phyloP scores from a whole-genome alignment of 768 basidiomycete species.

The Leccinum obscurum region DNA sequence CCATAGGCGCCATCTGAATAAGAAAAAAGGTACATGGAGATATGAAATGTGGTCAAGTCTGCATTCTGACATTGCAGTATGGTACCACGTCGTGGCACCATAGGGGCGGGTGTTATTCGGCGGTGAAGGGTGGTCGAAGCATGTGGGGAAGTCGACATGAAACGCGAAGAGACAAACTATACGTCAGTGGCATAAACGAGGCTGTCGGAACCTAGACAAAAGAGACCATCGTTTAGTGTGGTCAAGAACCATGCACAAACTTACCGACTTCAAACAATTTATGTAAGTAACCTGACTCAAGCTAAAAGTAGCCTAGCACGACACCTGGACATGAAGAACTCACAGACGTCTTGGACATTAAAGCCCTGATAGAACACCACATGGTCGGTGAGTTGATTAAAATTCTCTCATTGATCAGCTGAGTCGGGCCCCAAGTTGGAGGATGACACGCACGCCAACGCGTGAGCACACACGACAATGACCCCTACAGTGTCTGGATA shows the following conservation, averaged over 20 bases:
- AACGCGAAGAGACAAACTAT: constrained; percentile 17
- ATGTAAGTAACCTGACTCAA: not conserved
- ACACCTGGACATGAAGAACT: constrained; percentile 8
- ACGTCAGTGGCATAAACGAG: constrained; percentile 20
- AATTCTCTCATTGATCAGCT: constrained; percentile 14
- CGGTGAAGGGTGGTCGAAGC: constrained; percentile 24
- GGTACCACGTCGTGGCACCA: constrained; percentile 2
- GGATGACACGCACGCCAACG: constrained; percentile 3
- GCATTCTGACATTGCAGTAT: constrained; percentile 1
- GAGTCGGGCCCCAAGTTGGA: not conserved
- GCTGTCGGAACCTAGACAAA: constrained; percentile 6
- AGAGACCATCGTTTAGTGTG: constrained; percentile 10
- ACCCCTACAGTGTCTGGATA: constrained; percentile 1
- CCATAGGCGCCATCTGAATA: not conserved
- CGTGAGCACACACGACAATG: not conserved
- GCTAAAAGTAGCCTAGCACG: not conserved
- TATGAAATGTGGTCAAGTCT: constrained; percentile 8
- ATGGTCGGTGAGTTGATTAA: constrained; percentile 21
- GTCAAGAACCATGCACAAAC: not conserved
- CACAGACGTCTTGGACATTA: not conserved
- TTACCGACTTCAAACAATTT: constrained; percentile 3
- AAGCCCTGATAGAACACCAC: constrained; percentile 8
- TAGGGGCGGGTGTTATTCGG: constrained; percentile 5
- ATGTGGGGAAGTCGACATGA: constrained; percentile 28
- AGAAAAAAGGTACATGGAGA: constrained; percentile 2